phyloP scores from a whole-genome alignment of 1,139 yeast genomes.

The Lodderomyces elongisporus region DNA sequence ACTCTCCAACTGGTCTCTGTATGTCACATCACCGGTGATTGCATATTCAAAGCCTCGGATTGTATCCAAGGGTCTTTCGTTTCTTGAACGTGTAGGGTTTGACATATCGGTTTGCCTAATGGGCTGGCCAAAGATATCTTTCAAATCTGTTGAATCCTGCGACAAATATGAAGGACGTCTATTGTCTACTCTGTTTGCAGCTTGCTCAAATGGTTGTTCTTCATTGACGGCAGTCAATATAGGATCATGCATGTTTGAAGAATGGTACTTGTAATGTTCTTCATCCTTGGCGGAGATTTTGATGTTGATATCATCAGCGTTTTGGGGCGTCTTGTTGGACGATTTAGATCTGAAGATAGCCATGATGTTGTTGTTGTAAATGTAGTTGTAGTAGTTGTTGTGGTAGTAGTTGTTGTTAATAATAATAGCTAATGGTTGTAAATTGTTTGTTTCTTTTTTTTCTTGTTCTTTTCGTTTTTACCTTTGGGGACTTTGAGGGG shows the following conservation, averaged over 20 bases:
- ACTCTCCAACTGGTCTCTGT: conserved; percentile 77
- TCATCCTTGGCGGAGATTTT: conserved; percentile 30
- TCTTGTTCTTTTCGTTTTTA: too few relatives aligned
- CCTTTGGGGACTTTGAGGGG: too few relatives aligned
- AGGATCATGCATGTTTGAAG: conserved; percentile 75
- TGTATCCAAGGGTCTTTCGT: conserved; percentile 94
- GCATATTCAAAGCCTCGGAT: conserved; percentile 89
- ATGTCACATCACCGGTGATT: conserved; percentile 77
- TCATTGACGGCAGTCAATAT: conserved; percentile 87
- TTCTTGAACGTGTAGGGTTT: conserved; percentile 86
- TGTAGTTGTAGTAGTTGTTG: too few relatives aligned
- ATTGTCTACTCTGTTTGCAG: conserved; percentile 33
- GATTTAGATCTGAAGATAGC: conserved; percentile 40
- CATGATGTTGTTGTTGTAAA: too few relatives aligned
- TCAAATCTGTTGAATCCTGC: conserved; percentile 44
- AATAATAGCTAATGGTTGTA: background rate
- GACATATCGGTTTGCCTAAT: conserved; percentile 76
- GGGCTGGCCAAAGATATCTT: conserved; percentile 80
- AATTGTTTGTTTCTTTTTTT: too few relatives aligned
- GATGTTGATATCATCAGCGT: conserved; percentile 23
- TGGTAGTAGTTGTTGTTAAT: too few relatives aligned
- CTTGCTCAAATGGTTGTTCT: conserved; percentile 91
- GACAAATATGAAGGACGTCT: conserved; percentile 38
- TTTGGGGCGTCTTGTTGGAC: conserved; percentile 9
- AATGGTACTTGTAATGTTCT: conserved; percentile 44